Base-by-base conservation (phyloP, 768 basidiomycete genomes). In the Trametes punicea region DNA sequence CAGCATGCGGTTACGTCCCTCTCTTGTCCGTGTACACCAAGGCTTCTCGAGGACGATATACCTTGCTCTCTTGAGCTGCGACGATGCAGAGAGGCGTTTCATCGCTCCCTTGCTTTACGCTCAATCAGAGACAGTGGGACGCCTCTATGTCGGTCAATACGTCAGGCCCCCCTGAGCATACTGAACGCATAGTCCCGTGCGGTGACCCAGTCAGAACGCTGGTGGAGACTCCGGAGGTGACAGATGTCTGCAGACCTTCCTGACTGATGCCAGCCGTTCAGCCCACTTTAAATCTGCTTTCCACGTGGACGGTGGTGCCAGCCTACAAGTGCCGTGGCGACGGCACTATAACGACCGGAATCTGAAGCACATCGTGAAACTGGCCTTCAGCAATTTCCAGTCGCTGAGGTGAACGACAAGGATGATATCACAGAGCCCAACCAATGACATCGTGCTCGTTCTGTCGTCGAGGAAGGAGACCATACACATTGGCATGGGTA, bases 61-160 rank as follows among this genome's bases (percentile, higher is more conserved):
- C 29, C 57, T 59, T 8, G 57, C 48, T 9, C 18, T 59, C 4
- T n/a, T 59, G 10, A 47, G 31, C 9, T 54, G 57, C 38, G 34
- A 54, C 31, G 57, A 59, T 36, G 27, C 16, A 13, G 39, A 38
- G 27, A 52, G 47, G 6, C 46, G 48, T 6, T 15, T 59, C 2
- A 9, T 59, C 10, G 57, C 57, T 1, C 27, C 55, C 3, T 36
- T 59, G 18, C 48, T 59, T 6, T 59, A 59, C 18, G 52, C 57
- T 2, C 51, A 33, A 27, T 34, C 26, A 3, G 47, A 51, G 7
- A 15, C 38, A 6, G 25, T 40, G 15, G 48, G 45, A 4, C 57
- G 53, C 1, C 55, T 40, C 25, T 60, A 29, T 44, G 58, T 60
- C 18, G 58, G 58, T 2, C 58, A 60, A 25, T 60, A 55, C 54